Evolutionary conservation across 225 moss, liverwort and hornwort species (phyloP).

Genomic region (Marchantia paleacea): DNA sequence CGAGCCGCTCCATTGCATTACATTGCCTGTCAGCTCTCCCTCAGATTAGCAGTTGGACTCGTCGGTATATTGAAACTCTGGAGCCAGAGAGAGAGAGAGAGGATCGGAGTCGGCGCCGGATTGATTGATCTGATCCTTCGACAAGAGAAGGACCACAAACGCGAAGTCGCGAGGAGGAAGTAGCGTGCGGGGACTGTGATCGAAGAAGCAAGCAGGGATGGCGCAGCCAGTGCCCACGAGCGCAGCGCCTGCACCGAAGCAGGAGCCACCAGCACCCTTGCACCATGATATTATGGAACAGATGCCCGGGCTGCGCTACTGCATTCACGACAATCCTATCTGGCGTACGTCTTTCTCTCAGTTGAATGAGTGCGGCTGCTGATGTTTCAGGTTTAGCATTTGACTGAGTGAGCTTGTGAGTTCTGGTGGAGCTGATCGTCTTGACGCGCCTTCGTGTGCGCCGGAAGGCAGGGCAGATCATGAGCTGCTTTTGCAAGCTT

Average conservation of each 20-base stretch:
- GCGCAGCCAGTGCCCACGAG: background rate
- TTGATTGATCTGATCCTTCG: background rate
- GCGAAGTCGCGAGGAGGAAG: background rate
- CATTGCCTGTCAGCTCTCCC: background rate
- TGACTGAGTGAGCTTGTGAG: background rate
- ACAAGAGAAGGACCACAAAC: background rate
- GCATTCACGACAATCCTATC: constrained; percentile 42
- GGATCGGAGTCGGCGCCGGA: background rate
- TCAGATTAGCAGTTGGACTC: background rate
- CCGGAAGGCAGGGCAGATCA: background rate
- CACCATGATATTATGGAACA: constrained; percentile 44
- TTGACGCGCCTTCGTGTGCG: background rate
- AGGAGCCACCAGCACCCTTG: constrained; percentile 27
- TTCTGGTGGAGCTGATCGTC: background rate
- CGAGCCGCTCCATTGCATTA: background rate
- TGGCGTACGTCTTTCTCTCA: constrained; percentile 31
- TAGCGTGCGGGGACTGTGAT: background rate
- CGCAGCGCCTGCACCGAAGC: constrained; percentile 18
- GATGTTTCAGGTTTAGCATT: background rate
- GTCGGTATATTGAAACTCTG: background rate
- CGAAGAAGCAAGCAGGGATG: constrained; percentile 12
- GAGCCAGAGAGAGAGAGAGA: background rate
- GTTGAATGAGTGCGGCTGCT: background rate
- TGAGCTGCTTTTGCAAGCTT: background rate
- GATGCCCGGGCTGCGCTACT: constrained; percentile 48